phyloP scores from a whole-genome alignment of 441 rosid species.

The Arabidopsis lyrata region DNA sequence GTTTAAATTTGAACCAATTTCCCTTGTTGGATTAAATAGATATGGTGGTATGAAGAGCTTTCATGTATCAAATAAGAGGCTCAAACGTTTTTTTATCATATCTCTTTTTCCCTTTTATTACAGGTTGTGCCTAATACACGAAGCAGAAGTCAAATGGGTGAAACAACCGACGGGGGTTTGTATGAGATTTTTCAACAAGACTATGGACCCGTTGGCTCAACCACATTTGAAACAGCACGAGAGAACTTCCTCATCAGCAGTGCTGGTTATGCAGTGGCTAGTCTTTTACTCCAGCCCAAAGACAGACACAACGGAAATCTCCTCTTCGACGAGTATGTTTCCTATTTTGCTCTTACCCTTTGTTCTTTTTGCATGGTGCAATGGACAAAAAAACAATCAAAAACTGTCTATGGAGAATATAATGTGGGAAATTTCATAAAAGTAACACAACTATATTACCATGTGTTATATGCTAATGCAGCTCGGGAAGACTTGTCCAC shows the following conservation, averaged over 20 bases:
- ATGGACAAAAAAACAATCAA: neutral
- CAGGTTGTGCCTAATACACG: conserved; percentile 96
- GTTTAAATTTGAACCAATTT: neutral
- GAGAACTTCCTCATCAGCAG: conserved; percentile 95
- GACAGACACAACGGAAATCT: conserved; percentile 99
- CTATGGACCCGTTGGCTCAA: conserved; percentile 91
- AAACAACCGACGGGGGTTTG: conserved; percentile 98
- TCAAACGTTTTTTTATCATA: neutral
- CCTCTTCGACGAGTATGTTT: conserved; percentile 82
- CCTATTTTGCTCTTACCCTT: conserved; percentile 9
- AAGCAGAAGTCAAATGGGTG: conserved; percentile 99
- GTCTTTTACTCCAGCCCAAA: conserved; percentile 96
- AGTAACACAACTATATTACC: neutral
- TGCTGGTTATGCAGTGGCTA: conserved; percentile 99
- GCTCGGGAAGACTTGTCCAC: conserved; percentile 1
- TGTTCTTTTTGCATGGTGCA: conserved; percentile 12
- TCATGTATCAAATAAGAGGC: neutral
- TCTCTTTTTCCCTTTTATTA: conserved; percentile 10
- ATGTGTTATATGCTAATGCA: neutral
- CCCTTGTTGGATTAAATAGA: neutral
- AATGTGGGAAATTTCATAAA: neutral
- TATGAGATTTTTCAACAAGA: conserved; percentile 98
- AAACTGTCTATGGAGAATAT: neutral
- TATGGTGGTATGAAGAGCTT: neutral
- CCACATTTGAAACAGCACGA: conserved; percentile 89